Base-by-base conservation (phyloP, 2,329 filamentous ascomycete genomes). In the Nemania sp. region DNA sequence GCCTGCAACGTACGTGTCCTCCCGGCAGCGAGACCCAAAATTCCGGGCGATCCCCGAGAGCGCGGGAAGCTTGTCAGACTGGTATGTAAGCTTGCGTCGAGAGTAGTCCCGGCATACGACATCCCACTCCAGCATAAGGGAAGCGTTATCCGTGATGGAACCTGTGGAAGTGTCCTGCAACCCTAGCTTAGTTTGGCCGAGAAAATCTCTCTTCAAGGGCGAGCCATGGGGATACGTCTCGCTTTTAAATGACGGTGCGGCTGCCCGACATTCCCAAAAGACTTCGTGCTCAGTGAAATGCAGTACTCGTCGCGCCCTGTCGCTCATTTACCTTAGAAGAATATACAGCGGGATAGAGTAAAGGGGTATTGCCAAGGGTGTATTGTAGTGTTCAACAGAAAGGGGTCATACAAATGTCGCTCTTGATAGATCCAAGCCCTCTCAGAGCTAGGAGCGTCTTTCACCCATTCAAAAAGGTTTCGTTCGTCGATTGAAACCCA, bases 381-480 rank as follows among this genome's bases (percentile, higher is more conserved):
- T n/a, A 46, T 2, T 9, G 45, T 46, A 54, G 51, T 12, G 7
- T 35, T 35, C 34, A 13, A 13, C 13, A n/a, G 15, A 39, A 11
- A n/a, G 35, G 35, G 35, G 40, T 37, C 52, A 39, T 54, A 54
- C 32, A 57, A 10, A 9, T 57, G 55, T 18, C 54, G 34, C 25
- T 57, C 55, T 40, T 52, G 55, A 47, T 46, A 57, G 29, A 57
- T 40, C 55, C 55, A 57, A 37, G 55, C 55, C 39, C 55, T 25
- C 12, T 57, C 25, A 2, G 55, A 57, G 18, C 37, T 46, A 1
- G 55, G 55, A 2, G 47, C 55, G 3, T 45, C 55, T 20, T 35
- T 39, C n/a, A 57, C 47, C 55, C 55, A 57, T 35, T 57, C 48
- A 13, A 57, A 57, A 1, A 57, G 39, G n/a, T 57, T 57, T 3